Evolutionary conservation across 139 green algal genomes (phyloP), one percentile per base, ranked within the genome.

Genomic region (Chlorella sp.): DNA sequence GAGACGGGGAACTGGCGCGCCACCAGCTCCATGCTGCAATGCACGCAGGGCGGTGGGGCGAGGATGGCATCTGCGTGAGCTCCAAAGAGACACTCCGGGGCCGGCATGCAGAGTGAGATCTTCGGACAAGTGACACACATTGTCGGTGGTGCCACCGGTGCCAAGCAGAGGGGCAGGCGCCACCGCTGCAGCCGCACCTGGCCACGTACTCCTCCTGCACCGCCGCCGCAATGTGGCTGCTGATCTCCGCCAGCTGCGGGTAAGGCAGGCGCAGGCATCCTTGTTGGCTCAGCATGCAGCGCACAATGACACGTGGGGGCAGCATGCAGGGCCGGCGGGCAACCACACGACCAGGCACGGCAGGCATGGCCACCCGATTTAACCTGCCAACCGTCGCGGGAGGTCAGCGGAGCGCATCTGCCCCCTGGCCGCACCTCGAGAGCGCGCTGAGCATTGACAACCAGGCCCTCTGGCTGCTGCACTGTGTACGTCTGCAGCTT

Each of bases 151-250:
- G n/a, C n/a, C n/a, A n/a, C n/a, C n/a, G n/a, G n/a, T n/a, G n/a
- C n/a, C 11, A 11, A 55, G 44, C 44, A 7, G 44, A 7, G 7
- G 44, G 44, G 7, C 7, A 55, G 7, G 44, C 44, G 11, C 7
- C 44, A 11, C 44, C 44, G 7, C 11, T 7, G 11, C 64, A 32
- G 15, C 13, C 70, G 23, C 18, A 80, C 73, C 73, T 80, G 79
- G 79, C 65, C 26, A 84, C 28, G 30, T 84, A 84, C 65, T 84
- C 79, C n/a, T 84, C 79, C 41, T 84, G 44, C 18, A 86, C 81
- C 7, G 81, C 81, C 55, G 55, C 56, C 16, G 57, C 57, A 23
- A 86, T 80, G 81, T 80, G 81, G 32, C 70, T 56, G 15, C 36
- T 36, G 36, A 86, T 80, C 68, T 86, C 80, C 20, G 32, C 34